phyloP scores from a whole-genome alignment of 164 flowering plant species.

The Magnolia officinalis region DNA sequence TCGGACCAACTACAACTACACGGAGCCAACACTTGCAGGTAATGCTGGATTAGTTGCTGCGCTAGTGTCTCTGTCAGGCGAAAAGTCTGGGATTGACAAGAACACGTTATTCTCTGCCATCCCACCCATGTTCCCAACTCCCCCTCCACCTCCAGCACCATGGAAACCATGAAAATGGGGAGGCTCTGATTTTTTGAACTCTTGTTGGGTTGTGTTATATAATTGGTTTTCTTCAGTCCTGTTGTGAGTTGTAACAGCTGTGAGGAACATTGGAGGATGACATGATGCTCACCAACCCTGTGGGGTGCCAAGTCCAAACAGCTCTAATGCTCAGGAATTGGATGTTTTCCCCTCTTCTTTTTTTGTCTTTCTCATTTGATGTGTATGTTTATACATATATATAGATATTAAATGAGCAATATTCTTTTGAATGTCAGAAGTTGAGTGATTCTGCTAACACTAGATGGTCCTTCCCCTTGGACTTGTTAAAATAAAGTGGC shows the following conservation, averaged over 20 bases:
- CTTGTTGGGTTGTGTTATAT: constrained; percentile 1
- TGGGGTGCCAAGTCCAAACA: background rate
- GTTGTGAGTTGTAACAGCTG: background rate
- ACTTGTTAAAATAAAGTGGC: too few relatives aligned
- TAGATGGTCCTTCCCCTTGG: too few relatives aligned
- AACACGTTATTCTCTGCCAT: constrained; percentile 95
- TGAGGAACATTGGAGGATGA: background rate
- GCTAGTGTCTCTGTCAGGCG: constrained; percentile 83
- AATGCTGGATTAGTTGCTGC: constrained; percentile 97
- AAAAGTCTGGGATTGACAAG: constrained; percentile 62
- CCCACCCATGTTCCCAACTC: constrained; percentile 94
- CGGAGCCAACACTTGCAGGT: constrained; percentile 94
- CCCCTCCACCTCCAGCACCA: constrained; percentile 99
- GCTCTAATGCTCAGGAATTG: background rate
- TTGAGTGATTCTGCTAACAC: too few relatives aligned
- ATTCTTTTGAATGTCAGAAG: too few relatives aligned
- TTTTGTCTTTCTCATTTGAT: background rate
- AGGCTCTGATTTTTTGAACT: background rate
- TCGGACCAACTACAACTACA: constrained; percentile 78
- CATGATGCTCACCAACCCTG: background rate
- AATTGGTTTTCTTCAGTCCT: constrained; percentile 5
- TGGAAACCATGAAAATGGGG: constrained; percentile 68
- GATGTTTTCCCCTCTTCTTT: background rate
- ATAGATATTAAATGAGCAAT: background rate
- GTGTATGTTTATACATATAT: background rate